phyloP scores from a whole-genome alignment of 192 early-diverging fungal species.

The Gigaspora rosea region DNA sequence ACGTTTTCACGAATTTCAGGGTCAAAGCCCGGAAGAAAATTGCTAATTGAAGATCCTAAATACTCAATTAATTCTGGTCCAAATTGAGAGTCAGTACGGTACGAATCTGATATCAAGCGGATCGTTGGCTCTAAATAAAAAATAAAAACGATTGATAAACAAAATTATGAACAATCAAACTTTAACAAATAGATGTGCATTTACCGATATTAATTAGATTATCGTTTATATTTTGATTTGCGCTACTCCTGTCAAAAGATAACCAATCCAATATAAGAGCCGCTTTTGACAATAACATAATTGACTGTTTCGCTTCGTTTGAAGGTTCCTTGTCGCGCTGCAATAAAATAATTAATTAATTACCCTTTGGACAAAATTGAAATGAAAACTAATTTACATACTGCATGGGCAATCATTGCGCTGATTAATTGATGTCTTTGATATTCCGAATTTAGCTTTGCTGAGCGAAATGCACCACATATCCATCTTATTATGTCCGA shows the following conservation, averaged over 20 bases:
- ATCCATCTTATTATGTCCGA: constrained; percentile 17
- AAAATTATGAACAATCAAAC: neutral
- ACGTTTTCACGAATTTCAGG: constrained; percentile 19
- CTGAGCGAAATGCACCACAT: neutral
- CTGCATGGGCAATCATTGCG: neutral
- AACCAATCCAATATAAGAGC: constrained; percentile 9
- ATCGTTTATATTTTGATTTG: neutral
- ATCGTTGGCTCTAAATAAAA: constrained; percentile 8
- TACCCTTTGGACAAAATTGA: neutral
- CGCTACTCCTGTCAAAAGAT: neutral
- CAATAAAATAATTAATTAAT: neutral
- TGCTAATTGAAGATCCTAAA: neutral
- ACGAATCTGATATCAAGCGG: neutral
- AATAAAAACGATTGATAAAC: neutral
- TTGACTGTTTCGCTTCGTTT: neutral
- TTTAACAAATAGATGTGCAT: neutral
- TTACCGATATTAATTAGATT: constrained; percentile 5
- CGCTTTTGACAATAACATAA: neutral
- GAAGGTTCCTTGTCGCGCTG: neutral
- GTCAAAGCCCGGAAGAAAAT: neutral
- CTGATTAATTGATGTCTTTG: constrained; percentile 4
- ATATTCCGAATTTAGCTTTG: neutral
- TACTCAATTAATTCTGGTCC: neutral
- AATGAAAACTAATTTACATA: neutral
- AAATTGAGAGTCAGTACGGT: neutral